Evolutionary conservation across 805 yeast genomes (phyloP), one percentile per base, ranked within the genome.

Genomic region (Wickerhamia fluorescens): DNA sequence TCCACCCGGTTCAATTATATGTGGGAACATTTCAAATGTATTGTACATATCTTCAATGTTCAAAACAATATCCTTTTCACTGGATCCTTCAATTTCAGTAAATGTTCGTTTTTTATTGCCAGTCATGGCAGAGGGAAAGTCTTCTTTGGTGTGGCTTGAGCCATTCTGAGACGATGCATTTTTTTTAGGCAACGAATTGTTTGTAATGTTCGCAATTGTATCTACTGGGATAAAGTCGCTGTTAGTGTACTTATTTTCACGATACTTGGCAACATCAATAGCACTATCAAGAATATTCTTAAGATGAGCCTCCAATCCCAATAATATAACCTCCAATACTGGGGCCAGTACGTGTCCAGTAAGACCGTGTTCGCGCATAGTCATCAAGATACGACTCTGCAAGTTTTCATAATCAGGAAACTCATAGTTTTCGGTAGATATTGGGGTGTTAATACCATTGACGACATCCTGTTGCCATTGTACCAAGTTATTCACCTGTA

Each of bases 381-480:
- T 76, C 46, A 95, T 92, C 13, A 78, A 56, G 67, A 92, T 76
- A 29, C 87, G 67, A 8, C 76, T 60, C 29, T 74, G 71, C 25
- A 92, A 54, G 21, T 68, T 69, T 25, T 78, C 87, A 23, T 68
- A 65, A 40, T 89, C 97, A 0, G 96, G 96, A 4, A 92, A 53
- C 38, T 88, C 88, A 49, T 67, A 84, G 20, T 73, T 65, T 41
- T 89, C 95, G 1, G 83, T 63, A 2, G 89, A 71, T 20, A 88
- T 63, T 4, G 92, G 89, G 2, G 92, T 73, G 41, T 83, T 86
- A 31, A 85, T 71, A 3, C 92, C 94, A 45, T 80, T 87, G 30
- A 80, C 70, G 11, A 92, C 84, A 48, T 92, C 97, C 52, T 88
- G 95, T 14, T 94, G 85, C 89, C 96, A 87, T 42, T 80, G 80